Conservation (phyloP, 2,329 filamentous ascomycete species). For the Fusarium compactum region DNA sequence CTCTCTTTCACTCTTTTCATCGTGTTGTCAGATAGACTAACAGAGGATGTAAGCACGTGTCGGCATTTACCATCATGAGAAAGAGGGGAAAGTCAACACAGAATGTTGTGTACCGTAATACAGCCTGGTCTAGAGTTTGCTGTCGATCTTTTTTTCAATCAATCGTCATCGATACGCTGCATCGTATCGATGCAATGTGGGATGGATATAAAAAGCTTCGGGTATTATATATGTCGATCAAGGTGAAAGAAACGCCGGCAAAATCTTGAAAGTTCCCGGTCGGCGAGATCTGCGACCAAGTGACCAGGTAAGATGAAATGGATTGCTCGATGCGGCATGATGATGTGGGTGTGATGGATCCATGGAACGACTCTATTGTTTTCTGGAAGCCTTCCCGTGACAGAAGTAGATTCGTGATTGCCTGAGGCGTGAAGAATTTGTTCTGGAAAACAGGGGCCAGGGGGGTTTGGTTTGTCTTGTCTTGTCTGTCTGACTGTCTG, state of each 20-base stretch:
- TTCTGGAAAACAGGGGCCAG: constrained; percentile 39
- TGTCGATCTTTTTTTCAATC: constrained; percentile 28
- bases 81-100: constrained; percentile 30
- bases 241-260: constrained; percentile 25
- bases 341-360: constrained; percentile 33
- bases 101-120: constrained; percentile 6
- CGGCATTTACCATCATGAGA: constrained; percentile 12
- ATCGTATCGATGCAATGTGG: constrained; percentile 2
- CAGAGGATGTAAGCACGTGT: constrained; percentile 22
- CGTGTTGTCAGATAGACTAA: constrained; percentile 5
- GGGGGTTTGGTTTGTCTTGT: background rate
- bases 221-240: constrained; percentile 28
- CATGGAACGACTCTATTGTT: constrained; percentile 38
- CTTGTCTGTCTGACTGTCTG: constrained; percentile 24
- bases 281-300: constrained; percentile 40
- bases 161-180: constrained; percentile 32
- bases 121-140: constrained; percentile 1
- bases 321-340: constrained; percentile 30
- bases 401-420: constrained; percentile 24
- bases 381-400: constrained; percentile 42
- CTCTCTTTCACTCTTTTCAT: constrained; percentile 3
- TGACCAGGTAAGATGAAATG: constrained; percentile 28
- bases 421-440: constrained; percentile 36
- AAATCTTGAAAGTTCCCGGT: constrained; percentile 36
- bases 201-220: constrained; percentile 12